A percentile compares a stretch with the other conserved stretches of the same genome.
phyloP scores from a whole-genome alignment of 2,329 filamentous ascomycete species.

The Ascomycota sp. region DNA sequence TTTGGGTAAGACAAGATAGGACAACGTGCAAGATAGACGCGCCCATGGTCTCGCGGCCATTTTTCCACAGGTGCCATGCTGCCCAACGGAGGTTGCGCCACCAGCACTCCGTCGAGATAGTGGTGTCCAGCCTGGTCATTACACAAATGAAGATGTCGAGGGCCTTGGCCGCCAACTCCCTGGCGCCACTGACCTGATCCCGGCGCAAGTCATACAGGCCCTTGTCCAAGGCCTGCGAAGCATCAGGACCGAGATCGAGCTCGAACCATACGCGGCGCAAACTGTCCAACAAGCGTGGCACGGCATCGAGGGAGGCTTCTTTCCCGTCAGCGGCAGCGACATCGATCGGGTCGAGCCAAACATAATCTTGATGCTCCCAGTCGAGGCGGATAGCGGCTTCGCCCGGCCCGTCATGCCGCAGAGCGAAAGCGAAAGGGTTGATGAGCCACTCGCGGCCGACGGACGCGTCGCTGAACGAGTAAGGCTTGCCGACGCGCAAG shows the following conservation, averaged over 20 bases:
- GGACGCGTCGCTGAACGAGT: slow-evolving; percentile 30
- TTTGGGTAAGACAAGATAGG: slow-evolving; percentile 21
- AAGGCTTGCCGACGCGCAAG: slow-evolving; percentile 36
- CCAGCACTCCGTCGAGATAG: too few relatives aligned
- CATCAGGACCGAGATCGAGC: slow-evolving; percentile 22
- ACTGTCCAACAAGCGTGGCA: slow-evolving; percentile 36
- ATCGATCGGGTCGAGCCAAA: slow-evolving; percentile 32
- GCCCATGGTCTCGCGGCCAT: slow-evolving; percentile 45
- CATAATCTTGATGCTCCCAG: slow-evolving; percentile 40
- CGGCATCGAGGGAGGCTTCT: slow-evolving; percentile 20
- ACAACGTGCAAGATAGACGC: slow-evolving; percentile 33
- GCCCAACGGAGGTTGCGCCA: slow-evolving; percentile 34
- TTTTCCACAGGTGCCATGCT: slow-evolving; percentile 44
- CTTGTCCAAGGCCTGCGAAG: slow-evolving; percentile 21
- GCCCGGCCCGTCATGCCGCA: slow-evolving; percentile 8
- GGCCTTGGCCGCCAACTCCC: slow-evolving; percentile 33
- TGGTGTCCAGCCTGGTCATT: slow-evolving; percentile 15
- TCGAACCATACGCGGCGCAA: slow-evolving; percentile 39
- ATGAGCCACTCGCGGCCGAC: slow-evolving; percentile 40
- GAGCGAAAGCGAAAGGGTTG: slow-evolving; percentile 38
- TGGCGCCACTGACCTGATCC: slow-evolving; percentile 38
- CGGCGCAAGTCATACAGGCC: slow-evolving; percentile 28
- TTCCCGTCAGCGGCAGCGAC: slow-evolving; percentile 21
- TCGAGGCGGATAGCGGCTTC: slow-evolving; percentile 27
- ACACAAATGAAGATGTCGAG: slow-evolving; percentile 28